Base-by-base conservation (phyloP, 768 basidiomycete genomes). In the Psilocybe cyanescens region DNA sequence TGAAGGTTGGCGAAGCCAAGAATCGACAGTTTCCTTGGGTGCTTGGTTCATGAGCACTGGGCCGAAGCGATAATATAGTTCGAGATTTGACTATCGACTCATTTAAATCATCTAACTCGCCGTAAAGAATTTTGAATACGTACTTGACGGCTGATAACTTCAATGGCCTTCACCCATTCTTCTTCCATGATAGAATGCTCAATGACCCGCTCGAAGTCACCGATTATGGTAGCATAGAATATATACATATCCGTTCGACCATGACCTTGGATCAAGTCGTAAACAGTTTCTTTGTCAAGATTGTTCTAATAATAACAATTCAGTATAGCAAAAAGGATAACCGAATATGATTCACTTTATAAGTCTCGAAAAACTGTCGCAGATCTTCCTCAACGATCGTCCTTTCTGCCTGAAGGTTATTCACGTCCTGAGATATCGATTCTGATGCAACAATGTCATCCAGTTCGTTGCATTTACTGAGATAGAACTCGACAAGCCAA, bases 401-500 rank as follows among this genome's bases (percentile, higher is more conserved):
- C 47, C 90, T 83, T 71, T 98, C 96, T 3, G 88, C 81, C 51
- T 86, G 82, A 31, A 99, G 76, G 70, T 95, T 96, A 55, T 95
- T 92, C 14, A 90, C 89, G 64, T 97, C 92, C 55, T 88, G 87
- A 9, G 90, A 86, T 12, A 87, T 81, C 1, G 86, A 86, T 73
- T 95, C 94, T 0, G 96, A 92, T 0, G 94, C 95, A 29, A 96
- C 87, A 16, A 95, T 81, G 70, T 99, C 97, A 70, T 99, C 97
- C 54, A 99, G 79, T 63, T 97, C 94, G 69, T 97, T 97, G 73
- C 93, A 95, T 79, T 97, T 99, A 75, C 92, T 92, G 14, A 99
- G 86, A 71, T 95, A 98, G 65, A 99, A 94, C 74, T 99, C 97
- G 31, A 97, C 90, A 11, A 99, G 86, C 97, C 97, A 99, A 0